phyloP scores from a whole-genome alignment of 2,329 filamentous ascomycete species.

The Trichoderma harzianum region DNA sequence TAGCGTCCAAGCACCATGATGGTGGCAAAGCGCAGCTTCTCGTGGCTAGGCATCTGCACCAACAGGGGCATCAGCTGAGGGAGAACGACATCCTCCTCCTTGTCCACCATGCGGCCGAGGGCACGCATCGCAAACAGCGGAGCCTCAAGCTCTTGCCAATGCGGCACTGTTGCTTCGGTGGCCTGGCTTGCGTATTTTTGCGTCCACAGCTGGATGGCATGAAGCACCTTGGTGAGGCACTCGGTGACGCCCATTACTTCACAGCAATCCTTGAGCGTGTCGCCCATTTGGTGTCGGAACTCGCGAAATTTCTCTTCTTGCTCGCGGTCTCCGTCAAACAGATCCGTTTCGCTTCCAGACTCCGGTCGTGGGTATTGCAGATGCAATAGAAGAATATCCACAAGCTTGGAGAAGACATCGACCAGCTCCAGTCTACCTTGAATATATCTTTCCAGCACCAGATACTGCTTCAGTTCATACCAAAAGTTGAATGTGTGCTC shows the following conservation, averaged over 20 bases:
- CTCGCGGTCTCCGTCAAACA: conserved; percentile 94
- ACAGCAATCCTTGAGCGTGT: conserved; percentile 94
- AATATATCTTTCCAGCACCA: conserved; percentile 86
- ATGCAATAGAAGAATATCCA: conserved; percentile 89
- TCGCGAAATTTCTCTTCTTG: conserved; percentile 96
- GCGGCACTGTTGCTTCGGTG: conserved; percentile 70
- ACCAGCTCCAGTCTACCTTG: conserved; percentile 72
- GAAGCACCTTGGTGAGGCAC: conserved; percentile 84
- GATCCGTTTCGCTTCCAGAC: conserved; percentile 68
- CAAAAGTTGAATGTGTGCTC: conserved; percentile 95
- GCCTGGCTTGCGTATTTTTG: conserved; percentile 74
- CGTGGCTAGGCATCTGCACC: conserved; percentile 89
- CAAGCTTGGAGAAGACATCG: conserved; percentile 81
- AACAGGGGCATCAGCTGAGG: conserved; percentile 90
- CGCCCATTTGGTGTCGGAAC: conserved; percentile 95
- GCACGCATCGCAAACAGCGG: conserved; percentile 93
- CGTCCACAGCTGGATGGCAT: conserved; percentile 85
- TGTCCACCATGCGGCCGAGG: conserved; percentile 93
- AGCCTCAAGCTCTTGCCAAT: conserved; percentile 95
- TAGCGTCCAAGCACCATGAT: conserved; percentile 97
- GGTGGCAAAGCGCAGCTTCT: conserved; percentile 96
- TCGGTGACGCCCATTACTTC: conserved; percentile 93
- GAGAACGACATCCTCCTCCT: conserved; percentile 80
- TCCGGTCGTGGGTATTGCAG: conserved; percentile 82
- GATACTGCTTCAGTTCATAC: conserved; percentile 97